Conservation (phyloP, 2,329 filamentous ascomycete genomes). For the Aspergillus uvarum region DNA sequence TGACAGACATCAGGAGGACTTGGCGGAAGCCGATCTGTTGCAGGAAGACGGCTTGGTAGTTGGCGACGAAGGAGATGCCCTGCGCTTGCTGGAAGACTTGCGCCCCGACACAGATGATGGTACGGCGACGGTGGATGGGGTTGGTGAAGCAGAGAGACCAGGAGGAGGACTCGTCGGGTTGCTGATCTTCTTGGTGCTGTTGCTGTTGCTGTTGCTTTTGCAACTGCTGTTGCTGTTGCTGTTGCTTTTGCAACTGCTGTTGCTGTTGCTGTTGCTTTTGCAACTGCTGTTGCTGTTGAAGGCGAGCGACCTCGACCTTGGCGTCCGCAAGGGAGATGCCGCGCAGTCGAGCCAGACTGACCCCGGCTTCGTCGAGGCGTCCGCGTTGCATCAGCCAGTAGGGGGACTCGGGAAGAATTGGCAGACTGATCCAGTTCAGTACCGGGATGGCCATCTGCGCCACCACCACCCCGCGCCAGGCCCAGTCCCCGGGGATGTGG, state of each 20-base stretch:
- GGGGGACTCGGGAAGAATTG: slow-evolving; percentile 2
- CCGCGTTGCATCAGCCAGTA: background rate
- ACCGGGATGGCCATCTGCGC: slow-evolving; percentile 7
- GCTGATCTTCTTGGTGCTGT: background rate
- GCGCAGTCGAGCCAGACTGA: background rate
- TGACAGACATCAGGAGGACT: slow-evolving; percentile 7
- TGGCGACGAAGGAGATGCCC: slow-evolving; percentile 9
- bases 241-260: background rate
- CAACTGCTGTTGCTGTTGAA: background rate
- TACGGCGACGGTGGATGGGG: background rate
- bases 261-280: background rate
- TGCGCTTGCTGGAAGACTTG: slow-evolving; percentile 10
- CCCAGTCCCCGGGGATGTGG: slow-evolving; percentile 5
- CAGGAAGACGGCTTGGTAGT: slow-evolving; percentile 17
- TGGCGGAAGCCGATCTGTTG: slow-evolving; percentile 11
- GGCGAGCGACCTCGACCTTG: background rate
- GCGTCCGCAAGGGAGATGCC: background rate
- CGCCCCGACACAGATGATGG: background rate
- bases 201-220: background rate
- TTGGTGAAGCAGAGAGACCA: background rate
- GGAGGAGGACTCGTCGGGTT: background rate
- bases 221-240: background rate
- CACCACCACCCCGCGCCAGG: slow-evolving; percentile 5
- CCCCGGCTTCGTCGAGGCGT: background rate
- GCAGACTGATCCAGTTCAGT: background rate